Conservation (phyloP, 768 basidiomycete species). For the Panellus pusillus region DNA sequence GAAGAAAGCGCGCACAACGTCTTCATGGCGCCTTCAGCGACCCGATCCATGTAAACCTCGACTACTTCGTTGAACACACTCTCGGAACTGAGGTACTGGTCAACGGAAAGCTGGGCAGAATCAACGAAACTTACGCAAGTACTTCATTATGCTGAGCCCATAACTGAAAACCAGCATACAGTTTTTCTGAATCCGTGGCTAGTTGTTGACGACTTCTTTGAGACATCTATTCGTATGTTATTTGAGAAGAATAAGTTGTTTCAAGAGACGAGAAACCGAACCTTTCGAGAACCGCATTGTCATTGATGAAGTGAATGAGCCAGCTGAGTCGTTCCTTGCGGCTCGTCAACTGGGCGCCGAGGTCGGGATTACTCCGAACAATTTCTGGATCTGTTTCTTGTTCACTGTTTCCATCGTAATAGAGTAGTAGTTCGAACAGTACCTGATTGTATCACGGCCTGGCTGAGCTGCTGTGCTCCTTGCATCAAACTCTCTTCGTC, state of each 20-base stretch:
- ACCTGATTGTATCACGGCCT: constrained; percentile 75
- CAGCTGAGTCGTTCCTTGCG: constrained; percentile 77
- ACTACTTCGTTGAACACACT: constrained; percentile 74
- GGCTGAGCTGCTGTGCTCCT: constrained; percentile 75
- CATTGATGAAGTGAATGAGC: constrained; percentile 88
- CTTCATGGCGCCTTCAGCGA: constrained; percentile 62
- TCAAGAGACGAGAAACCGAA: constrained; percentile 28
- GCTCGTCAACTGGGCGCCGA: constrained; percentile 72
- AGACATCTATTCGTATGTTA: constrained; percentile 58
- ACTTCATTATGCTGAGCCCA: constrained; percentile 78
- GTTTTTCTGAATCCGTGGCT: constrained; percentile 82
- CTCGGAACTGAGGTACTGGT: constrained; percentile 32
- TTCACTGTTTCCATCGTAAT: neutral
- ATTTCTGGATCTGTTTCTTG: constrained; percentile 56
- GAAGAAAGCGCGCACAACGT: constrained; percentile 85
- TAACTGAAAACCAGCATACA: constrained; percentile 76
- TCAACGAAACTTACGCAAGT: constrained; percentile 48
- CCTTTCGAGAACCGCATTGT: constrained; percentile 81
- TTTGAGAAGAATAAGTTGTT: neutral
- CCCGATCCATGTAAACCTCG: constrained; percentile 62
- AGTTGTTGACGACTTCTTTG: constrained; percentile 74
- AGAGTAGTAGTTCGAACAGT: neutral
- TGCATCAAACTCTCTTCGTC: constrained; percentile 79
- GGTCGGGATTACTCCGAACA: constrained; percentile 74
- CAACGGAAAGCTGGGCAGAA: neutral